A percentile compares a stretch with the other conserved stretches of the same genome.
phyloP scores from a whole-genome alignment of 2,329 filamentous ascomycete genomes.

The Fusarium udum region DNA sequence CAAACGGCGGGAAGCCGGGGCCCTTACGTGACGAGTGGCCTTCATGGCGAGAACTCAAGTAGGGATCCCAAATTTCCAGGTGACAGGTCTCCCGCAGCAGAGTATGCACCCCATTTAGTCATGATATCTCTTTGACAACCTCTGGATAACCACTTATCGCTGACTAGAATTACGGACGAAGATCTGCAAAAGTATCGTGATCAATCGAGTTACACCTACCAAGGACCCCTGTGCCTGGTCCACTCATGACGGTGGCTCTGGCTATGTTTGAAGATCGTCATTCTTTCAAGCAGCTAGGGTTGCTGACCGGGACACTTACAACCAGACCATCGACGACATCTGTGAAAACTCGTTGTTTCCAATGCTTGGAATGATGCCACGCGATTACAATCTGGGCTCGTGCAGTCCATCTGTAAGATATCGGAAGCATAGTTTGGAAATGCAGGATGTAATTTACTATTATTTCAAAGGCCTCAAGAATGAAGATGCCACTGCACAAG shows the following conservation, averaged over 20 bases:
- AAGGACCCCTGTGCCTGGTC: neutral
- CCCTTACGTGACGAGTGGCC: slow-evolving; percentile 12
- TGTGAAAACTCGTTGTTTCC: neutral
- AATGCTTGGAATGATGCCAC: neutral
- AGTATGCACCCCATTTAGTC: neutral
- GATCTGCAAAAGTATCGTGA: neutral
- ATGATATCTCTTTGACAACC: neutral
- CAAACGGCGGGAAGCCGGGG: neutral
- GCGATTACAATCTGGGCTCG: fast-evolving
- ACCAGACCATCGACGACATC: neutral
- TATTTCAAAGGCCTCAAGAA: neutral
- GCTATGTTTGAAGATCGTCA: slow-evolving; percentile 15
- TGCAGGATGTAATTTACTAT: neutral
- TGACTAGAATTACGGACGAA: neutral
- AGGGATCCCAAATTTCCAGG: neutral
- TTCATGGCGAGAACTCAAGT: neutral
- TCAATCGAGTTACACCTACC: neutral
- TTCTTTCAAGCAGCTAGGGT: neutral
- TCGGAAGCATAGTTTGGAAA: neutral
- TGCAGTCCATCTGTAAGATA: neutral
- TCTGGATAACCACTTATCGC: neutral
- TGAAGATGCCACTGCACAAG: neutral
- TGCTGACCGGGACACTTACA: neutral
- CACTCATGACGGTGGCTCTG: slow-evolving; percentile 15
- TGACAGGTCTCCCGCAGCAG: neutral